Base-by-base conservation (phyloP, 345 rosid genomes). In the Carallia brachiata region DNA sequence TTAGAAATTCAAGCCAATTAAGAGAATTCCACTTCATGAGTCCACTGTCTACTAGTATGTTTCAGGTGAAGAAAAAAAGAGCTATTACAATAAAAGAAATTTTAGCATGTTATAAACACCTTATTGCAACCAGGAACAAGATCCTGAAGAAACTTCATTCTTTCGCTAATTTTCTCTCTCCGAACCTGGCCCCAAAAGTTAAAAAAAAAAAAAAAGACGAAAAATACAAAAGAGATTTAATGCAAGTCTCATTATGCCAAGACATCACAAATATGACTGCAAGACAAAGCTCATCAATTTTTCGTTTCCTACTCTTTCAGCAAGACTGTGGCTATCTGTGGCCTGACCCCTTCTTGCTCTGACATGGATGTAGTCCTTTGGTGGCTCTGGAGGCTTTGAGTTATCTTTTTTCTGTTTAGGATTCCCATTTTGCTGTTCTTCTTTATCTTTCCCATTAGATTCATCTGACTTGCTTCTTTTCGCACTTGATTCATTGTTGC, bases 401-500 rank as follows among this genome's bases (percentile, higher is more conserved):
- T 79, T 83, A 6, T 85, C 81, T 57, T 68, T 83, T 4, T 56
- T 61, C 59, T 77, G 74, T 23, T 68, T 63, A 67, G 60, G 69
- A 15, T 58, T 28, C 52, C 66, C 70, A 60, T 59, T 66, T 32
- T 73, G 32, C 53, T 74, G 40, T 61, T 74, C 77, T 23, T 67
- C 72, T 54, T 73, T 77, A 27, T 70, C 69, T 52, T 70, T 39
- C 7, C 75, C 84, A 27, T 67, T 73, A 39, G 70, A 73, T 64
- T 85, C 87, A 5, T 79, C 81, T 56, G 79, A 76, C 63, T 88
- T 87, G 77, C 84, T 75, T 77, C 86, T 91, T 75, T 80, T 88
- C 1, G 62, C 65, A 7, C 57, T 80, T 2, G 81, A 48, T 74
- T 83, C 90, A 52, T 74, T 77, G 62, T 56, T 56, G 0, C 75